Base-by-base conservation (phyloP, 208 protist species). In the Crithidia fasciculata region DNA sequence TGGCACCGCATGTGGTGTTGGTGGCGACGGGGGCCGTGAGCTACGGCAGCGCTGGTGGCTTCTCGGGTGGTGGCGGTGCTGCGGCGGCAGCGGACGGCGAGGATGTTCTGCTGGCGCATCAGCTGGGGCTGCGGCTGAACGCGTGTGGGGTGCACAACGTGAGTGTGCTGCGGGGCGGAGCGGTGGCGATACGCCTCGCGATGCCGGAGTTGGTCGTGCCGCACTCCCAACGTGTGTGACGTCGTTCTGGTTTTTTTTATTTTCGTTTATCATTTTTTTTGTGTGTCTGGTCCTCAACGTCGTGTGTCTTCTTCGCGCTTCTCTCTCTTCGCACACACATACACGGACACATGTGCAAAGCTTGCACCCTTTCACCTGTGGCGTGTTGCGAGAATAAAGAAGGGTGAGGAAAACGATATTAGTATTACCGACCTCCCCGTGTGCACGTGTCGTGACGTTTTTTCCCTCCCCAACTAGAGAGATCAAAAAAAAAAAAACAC, bases 121-220 rank as follows among this genome's bases (percentile, higher is more conserved):
- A 69, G 61, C 74, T 94, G n/a, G 84, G 74, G 2, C 64, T 81
- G 52, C 78, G 88, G 69, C 69, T 94, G 28, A 78, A 71, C 16
- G 74, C 71, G 18, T 89, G 64, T 63, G 86, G 86, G 9, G 80
- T 88, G 45, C 89, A 84, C 43, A 81, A 90, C 74, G 82, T 91
- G 5, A 88, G 86, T 28, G 76, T 94, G 56, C 64, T 94, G 66
- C 71, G 78, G 43, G 89, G 89, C 52, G 89, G 89, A 4, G 72
- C 91, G 60, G 74, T 70, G 63, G 50, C 69, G 45, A 45, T 94
- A 3, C 80, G 69, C 52, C 10, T 10, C 16, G 69, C 82, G 60
- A 79, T 83, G 39, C 80, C 86, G 3, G 56, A 86, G 61, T 61
- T 94, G 10, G 52, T 94, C 18, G 69, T 89, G 59, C 67, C 56